A percentile compares a stretch with the other conserved stretches of the same genome.
phyloP scores from a whole-genome alignment of 116 monocot species.

The Papilionanthe hybrid region DNA sequence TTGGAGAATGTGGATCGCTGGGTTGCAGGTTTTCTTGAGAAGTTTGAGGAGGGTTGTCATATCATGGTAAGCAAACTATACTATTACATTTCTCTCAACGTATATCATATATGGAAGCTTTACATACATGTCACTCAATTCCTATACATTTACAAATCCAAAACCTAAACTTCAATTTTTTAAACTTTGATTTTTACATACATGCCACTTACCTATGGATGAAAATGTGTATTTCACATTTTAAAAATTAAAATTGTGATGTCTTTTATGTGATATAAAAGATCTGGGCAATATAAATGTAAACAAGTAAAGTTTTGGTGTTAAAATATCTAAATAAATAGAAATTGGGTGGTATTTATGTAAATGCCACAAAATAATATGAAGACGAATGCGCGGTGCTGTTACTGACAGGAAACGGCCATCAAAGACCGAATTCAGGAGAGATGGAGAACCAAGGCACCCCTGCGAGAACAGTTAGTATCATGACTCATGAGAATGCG shows the following conservation, averaged over 20 bases:
- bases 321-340: too few species aligned
- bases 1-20: conserved; percentile 64
- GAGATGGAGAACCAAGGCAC: conserved; percentile 11
- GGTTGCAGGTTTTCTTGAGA: conserved; percentile 59
- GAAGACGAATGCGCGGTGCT: not conserved
- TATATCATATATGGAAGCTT: too few species aligned
- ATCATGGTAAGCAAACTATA: conserved; percentile 37
- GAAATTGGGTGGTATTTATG: not conserved
- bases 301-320: too few species aligned
- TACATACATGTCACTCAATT: too few species aligned
- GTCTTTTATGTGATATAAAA: too few species aligned
- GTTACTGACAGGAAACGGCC: conserved; percentile 27
- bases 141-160: too few species aligned
- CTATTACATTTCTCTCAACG: too few species aligned
- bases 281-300: too few species aligned
- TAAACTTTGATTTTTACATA: not conserved
- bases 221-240: too few species aligned
- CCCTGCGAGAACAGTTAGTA: not conserved
- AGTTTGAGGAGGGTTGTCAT: conserved; percentile 67
- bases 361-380: not conserved
- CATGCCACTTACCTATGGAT: not conserved
- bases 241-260: too few species aligned
- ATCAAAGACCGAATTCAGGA: conserved; percentile 40
- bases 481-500: not conserved
- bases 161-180: not conserved